phyloP scores from a whole-genome alignment of 768 basidiomycete species.

The Tylopilus sp. region DNA sequence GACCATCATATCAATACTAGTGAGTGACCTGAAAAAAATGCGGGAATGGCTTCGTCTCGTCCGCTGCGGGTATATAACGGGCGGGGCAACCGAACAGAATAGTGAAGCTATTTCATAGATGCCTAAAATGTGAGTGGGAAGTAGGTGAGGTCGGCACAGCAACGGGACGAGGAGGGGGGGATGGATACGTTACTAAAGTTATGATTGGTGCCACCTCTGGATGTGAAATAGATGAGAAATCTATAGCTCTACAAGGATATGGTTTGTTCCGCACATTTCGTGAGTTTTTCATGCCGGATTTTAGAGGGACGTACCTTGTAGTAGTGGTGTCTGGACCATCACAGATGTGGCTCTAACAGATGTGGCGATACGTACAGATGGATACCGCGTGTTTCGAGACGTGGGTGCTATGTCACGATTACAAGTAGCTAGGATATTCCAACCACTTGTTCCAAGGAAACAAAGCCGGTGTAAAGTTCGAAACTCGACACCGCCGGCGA shows the following conservation, averaged over 20 bases:
- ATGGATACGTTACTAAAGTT: conserved; percentile 19
- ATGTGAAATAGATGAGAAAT: conserved; percentile 4
- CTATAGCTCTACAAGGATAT: conserved; percentile 6
- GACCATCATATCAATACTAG: conserved; percentile 11
- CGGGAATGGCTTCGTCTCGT: not conserved
- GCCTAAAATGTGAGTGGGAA: conserved; percentile 6
- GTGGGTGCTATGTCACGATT: not conserved
- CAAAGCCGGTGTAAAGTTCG: not conserved
- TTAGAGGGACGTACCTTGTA: conserved; percentile 1
- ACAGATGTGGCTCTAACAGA: too few relatives aligned
- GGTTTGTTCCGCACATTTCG: conserved; percentile 2
- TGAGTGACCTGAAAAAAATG: not conserved
- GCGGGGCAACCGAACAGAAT: conserved; percentile 7
- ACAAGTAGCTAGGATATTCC: not conserved
- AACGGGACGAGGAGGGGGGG: conserved; percentile 6
- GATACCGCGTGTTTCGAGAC: not conserved
- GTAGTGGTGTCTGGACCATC: too few relatives aligned
- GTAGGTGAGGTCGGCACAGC: conserved; percentile 9
- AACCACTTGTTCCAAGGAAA: not conserved
- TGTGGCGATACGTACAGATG: not conserved
- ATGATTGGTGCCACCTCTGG: not conserved
- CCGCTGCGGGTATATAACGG: conserved; percentile 16
- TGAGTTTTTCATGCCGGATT: conserved; percentile 16
- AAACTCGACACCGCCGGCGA: not conserved
- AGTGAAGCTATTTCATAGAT: not conserved